Conservation (phyloP, 352 stramenopile species). For the Phytophthora cactorum region DNA sequence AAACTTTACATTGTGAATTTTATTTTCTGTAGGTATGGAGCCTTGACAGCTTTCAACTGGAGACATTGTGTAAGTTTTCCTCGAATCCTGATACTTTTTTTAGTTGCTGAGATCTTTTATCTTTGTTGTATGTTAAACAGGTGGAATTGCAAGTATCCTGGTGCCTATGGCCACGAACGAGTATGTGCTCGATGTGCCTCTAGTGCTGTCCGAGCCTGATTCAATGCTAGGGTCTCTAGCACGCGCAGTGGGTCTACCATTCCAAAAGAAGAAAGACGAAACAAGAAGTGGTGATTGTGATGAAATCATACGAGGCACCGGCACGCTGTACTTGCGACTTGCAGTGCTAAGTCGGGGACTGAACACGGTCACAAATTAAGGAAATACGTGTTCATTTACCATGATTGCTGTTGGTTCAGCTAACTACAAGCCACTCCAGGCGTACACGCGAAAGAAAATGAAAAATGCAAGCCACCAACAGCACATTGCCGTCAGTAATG, state of each 20-base stretch:
- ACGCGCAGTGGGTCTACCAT: constrained; percentile 25
- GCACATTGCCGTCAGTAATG: constrained; percentile 14
- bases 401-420: constrained; percentile 19
- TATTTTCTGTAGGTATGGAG: constrained; percentile 40
- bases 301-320: constrained; percentile 15
- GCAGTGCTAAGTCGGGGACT: constrained; percentile 39
- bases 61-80: constrained; percentile 42
- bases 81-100: not conserved
- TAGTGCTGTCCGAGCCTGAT: constrained; percentile 25
- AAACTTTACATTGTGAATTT: not conserved
- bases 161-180: constrained; percentile 47
- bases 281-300: not conserved
- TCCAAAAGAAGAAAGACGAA: constrained; percentile 1
- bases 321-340: constrained; percentile 44
- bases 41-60: constrained; percentile 46
- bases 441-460: constrained; percentile 10
- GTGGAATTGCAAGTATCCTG: constrained; percentile 37
- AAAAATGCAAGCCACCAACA: constrained; percentile 25
- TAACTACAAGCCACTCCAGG: constrained; percentile 21
- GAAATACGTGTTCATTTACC: constrained; percentile 25
- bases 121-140: constrained; percentile 19
- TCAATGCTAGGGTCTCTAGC: constrained; percentile 31
- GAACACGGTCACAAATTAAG: constrained; percentile 1
- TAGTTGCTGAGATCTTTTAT: not conserved
- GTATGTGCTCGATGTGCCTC: constrained; percentile 51